Evolutionary conservation across 805 yeast genomes (phyloP).

Genomic region (Wickerhamiella domercqiae): DNA sequence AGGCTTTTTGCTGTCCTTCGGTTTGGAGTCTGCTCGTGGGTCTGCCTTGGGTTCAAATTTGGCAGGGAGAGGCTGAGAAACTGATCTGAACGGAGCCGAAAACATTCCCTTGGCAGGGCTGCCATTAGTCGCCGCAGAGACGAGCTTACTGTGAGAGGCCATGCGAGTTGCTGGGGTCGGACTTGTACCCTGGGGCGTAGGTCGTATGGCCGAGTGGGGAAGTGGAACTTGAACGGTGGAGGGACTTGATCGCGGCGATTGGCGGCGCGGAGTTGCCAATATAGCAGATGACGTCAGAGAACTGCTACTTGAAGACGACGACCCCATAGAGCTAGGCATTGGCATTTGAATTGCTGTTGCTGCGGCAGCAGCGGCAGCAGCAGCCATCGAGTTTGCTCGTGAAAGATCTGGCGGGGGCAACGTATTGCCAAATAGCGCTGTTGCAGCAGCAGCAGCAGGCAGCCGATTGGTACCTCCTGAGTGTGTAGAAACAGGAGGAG

Average conservation of each 20-base stretch:
- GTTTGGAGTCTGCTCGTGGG: too few species aligned
- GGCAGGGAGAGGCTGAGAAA: constrained; percentile 1
- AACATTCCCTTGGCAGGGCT: constrained; percentile 23
- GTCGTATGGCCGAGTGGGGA: constrained; percentile 1
- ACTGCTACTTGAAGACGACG: background rate
- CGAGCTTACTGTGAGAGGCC: constrained; percentile 18
- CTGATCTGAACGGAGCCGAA: constrained; percentile 1
- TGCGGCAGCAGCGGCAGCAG: constrained; percentile 16
- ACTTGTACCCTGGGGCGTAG: background rate
- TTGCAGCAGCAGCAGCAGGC: constrained; percentile 12
- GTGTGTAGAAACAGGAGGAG: background rate
- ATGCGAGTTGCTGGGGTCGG: constrained; percentile 22
- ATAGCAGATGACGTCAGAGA: background rate
- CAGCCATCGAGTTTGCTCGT: constrained; percentile 11
- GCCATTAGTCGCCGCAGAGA: constrained; percentile 20
- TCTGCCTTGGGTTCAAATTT: background rate
- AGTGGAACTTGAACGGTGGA: constrained; percentile 13
- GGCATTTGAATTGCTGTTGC: constrained; percentile 6
- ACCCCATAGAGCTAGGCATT: constrained; percentile 1
- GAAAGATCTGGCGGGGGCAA: constrained; percentile 4
- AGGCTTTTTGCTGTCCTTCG: constrained; percentile 1
- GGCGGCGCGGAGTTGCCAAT: background rate
- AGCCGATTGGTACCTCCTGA: background rate
- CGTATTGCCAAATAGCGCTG: constrained; percentile 9
- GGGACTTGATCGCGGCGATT: constrained; percentile 11